These are phyloP conservation scores for Phytophthora ohioensis DNA, from an alignment of 352 stramenopile species.

Conservation along the genomic window DNA sequence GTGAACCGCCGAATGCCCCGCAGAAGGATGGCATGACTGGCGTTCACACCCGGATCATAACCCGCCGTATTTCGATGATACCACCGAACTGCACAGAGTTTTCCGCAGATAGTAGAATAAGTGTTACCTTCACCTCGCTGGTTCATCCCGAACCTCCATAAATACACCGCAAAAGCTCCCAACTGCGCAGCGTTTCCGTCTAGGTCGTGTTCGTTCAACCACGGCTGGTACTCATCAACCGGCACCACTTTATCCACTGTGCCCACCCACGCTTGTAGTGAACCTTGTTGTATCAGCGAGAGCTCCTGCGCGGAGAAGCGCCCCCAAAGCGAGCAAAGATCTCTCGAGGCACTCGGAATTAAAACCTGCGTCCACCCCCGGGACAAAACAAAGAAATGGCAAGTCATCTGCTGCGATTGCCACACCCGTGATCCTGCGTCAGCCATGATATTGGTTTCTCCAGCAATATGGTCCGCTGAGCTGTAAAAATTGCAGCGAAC, in stretches of 20 bases:
- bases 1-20: constrained; percentile 26
- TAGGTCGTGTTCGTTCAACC: not conserved
- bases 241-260: constrained; percentile 11
- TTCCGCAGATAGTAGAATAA: constrained; percentile 30
- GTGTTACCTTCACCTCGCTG: constrained; percentile 7
- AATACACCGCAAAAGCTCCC: constrained; percentile 25
- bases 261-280: not conserved
- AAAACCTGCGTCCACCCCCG: constrained; percentile 1
- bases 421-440: constrained; percentile 4
- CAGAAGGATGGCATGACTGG: constrained; percentile 21
- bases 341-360: constrained; percentile 2
- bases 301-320: constrained; percentile 12
- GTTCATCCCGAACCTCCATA: constrained; percentile 32
- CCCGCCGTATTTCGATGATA: constrained; percentile 22
- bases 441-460: not conserved
- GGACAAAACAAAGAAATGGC: constrained; percentile 5
- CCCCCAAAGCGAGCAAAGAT: constrained; percentile 15
- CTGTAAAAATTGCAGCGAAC: constrained; percentile 7
- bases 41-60: not conserved
- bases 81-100: constrained; percentile 26
- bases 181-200: constrained; percentile 12
- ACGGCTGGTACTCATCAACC: constrained; percentile 4
- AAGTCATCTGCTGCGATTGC: not conserved
- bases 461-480: constrained; percentile 9
- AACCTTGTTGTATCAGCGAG: constrained; percentile 3